Conservation (phyloP, 2,329 filamentous ascomycete species). For the Alternaria triticimaculans region DNA sequence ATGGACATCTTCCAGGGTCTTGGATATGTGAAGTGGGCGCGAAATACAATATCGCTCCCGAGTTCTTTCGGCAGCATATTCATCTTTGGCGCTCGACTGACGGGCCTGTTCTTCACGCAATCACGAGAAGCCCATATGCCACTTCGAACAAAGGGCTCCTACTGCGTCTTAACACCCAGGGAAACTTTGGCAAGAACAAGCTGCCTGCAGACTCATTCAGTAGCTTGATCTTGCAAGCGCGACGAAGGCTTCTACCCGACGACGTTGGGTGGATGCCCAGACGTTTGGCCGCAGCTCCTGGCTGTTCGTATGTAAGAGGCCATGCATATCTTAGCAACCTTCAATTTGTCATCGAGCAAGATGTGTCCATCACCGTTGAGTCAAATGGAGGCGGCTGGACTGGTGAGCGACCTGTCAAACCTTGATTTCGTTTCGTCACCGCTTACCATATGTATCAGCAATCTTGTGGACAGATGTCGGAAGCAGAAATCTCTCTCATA, state of each 20-base stretch:
- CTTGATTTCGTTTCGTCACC: background rate
- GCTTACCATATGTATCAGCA: background rate
- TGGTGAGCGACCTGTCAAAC: background rate
- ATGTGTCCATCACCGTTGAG: background rate
- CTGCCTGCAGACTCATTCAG: background rate
- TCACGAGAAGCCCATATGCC: background rate
- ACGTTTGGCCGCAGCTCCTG: background rate
- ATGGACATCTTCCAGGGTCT: conserved; percentile 12
- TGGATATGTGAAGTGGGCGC: conserved; percentile 11
- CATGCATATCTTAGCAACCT: background rate
- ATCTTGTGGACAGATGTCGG: background rate
- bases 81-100: conserved; percentile 11
- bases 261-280: background rate
- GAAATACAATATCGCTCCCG: conserved; percentile 4
- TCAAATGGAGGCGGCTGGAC: background rate
- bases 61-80: conserved; percentile 14
- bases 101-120: conserved; percentile 9
- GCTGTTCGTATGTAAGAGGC: background rate
- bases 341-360: background rate
- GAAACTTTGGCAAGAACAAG: background rate
- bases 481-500: background rate
- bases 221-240: background rate
- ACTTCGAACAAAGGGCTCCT: conserved; percentile 1
- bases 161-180: conserved; percentile 10
- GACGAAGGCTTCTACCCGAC: background rate